Percentiles rank a stretch among this genome's conserved stretches.
Evolutionary conservation across 176 grass and related monocot species (phyloP).

Genomic region (Triticum timopheevii): DNA sequence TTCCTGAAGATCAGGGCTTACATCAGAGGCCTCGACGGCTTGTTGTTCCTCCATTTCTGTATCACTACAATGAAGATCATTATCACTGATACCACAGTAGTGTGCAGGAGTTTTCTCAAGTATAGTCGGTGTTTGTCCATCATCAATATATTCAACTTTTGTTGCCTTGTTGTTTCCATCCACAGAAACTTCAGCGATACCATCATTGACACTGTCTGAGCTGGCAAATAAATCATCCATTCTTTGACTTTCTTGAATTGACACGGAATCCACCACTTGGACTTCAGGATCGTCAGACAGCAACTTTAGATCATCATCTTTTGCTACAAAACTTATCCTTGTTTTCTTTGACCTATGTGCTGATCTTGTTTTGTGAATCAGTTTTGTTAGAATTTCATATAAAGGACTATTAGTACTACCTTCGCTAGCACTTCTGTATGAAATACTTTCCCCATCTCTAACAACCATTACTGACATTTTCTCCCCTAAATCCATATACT

Average conservation of each 20-base stretch:
- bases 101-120: conserved; percentile 28
- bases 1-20: conserved; percentile 27
- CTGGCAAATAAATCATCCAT: conserved; percentile 27
- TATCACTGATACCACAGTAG: conserved; percentile 25
- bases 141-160: conserved; percentile 42
- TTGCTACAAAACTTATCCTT: conserved; percentile 65
- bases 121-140: conserved; percentile 34
- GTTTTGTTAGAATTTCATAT: conserved; percentile 66
- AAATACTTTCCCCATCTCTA: conserved; percentile 68
- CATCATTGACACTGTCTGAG: conserved; percentile 38
- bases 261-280: conserved; percentile 34
- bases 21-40: conserved; percentile 41
- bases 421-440: conserved; percentile 41
- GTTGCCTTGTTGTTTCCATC: conserved; percentile 38
- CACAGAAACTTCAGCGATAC: conserved; percentile 29
- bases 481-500: conserved; percentile 66
- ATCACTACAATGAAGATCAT: conserved; percentile 33
- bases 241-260: conserved; percentile 39
- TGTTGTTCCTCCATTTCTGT: conserved; percentile 34
- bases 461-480: conserved; percentile 76
- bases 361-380: conserved; percentile 66
- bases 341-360: conserved; percentile 57
- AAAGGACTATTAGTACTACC: conserved; percentile 38
- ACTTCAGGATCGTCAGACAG: conserved; percentile 71
- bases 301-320: conserved; percentile 71